These are phyloP conservation scores for Danielia oregonensis DNA, from an alignment of 805 yeast genomes.

Conservation along the genomic window DNA sequence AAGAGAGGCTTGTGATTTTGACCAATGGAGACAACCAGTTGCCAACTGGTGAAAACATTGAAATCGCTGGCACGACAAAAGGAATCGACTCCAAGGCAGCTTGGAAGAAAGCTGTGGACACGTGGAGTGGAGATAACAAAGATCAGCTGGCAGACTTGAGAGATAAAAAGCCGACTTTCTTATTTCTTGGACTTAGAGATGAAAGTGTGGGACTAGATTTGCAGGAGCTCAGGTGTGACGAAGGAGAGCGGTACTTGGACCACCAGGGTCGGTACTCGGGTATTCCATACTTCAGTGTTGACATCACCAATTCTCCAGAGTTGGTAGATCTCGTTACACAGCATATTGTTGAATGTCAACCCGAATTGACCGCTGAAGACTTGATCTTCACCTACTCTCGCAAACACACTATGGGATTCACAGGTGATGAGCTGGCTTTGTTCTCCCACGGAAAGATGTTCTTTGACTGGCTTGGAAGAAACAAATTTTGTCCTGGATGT, in stretches of 20 bases:
- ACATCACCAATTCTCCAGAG: conserved; percentile 44
- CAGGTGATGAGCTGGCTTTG: conserved; percentile 52
- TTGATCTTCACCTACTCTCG: conserved; percentile 29
- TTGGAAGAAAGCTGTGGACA: conserved; percentile 10
- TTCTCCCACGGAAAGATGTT: conserved; percentile 81
- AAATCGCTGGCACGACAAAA: conserved; percentile 12
- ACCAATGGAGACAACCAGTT: conserved; percentile 36
- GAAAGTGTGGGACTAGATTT: conserved; percentile 41
- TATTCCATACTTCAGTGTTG: conserved; percentile 62
- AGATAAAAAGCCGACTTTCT: conserved; percentile 33
- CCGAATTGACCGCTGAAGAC: conserved; percentile 14
- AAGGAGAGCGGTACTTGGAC: conserved; percentile 33
- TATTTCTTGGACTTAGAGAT: conserved; percentile 42
- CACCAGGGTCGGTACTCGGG: conserved; percentile 53
- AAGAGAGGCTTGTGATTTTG: conserved; percentile 28
- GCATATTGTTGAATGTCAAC: conserved; percentile 13
- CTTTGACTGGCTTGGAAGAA: conserved; percentile 77
- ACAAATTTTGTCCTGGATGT: conserved; percentile 82
- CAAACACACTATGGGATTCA: conserved; percentile 34
- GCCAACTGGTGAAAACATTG: conserved; percentile 11
- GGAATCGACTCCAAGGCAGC: conserved; percentile 20
- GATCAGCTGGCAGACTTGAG: conserved; percentile 39
- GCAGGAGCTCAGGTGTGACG: conserved; percentile 24
- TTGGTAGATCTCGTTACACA: conserved; percentile 33
- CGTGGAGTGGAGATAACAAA: conserved; percentile 32